Evolutionary conservation across 2,329 filamentous ascomycete genomes (phyloP).

Genomic region (Cercospora canescens): DNA sequence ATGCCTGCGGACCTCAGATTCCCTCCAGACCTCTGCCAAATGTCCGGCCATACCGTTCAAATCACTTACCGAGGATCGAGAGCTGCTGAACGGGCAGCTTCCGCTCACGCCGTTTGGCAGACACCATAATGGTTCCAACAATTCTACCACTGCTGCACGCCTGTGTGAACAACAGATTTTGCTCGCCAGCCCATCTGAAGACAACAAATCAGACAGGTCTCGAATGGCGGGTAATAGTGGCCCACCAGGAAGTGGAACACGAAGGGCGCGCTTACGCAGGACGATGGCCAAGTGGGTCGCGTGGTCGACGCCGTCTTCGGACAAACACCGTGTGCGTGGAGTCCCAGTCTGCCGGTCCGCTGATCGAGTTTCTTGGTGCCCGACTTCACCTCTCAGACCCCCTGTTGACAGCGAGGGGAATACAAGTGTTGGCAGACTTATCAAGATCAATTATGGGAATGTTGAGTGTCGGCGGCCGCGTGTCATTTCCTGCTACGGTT

Average conservation of each 20-base stretch:
- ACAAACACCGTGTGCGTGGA: neutral
- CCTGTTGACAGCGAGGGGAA: neutral
- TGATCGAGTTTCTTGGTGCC: neutral
- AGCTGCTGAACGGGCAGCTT: constrained; percentile 77
- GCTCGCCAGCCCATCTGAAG: neutral
- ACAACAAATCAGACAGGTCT: neutral
- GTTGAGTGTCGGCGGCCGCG: neutral
- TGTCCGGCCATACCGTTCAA: neutral
- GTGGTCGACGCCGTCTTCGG: neutral
- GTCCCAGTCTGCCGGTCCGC: neutral
- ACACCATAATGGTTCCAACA: constrained; percentile 16
- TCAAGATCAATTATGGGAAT: neutral
- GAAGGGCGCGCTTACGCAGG: neutral
- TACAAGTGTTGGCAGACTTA: neutral
- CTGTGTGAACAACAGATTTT: neutral
- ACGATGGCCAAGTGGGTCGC: neutral
- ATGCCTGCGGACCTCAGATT: neutral
- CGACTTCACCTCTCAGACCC: neutral
- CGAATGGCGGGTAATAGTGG: neutral
- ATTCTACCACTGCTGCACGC: neutral
- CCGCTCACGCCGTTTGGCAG: constrained; percentile 29
- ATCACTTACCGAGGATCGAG: constrained; percentile 65
- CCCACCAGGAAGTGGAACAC: neutral
- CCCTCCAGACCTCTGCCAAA: neutral
- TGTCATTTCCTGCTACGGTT: neutral